These are phyloP conservation scores for Cynara cardunculus DNA, from an alignment of 129 eudicot species.

Conservation along the genomic window DNA sequence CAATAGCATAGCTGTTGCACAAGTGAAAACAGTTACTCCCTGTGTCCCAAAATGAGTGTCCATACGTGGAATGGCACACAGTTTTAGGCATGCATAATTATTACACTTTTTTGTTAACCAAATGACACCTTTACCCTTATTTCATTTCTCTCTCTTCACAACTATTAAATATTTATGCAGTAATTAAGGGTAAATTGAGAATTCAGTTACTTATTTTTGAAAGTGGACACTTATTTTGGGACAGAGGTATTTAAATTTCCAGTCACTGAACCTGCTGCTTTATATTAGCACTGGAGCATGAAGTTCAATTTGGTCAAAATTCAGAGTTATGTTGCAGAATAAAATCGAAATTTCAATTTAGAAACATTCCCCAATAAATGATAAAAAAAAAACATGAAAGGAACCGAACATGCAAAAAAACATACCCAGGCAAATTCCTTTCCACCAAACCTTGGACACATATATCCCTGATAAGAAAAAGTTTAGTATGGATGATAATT, in stretches of 20 bases:
- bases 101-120: too few relatives aligned
- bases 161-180: too few relatives aligned
- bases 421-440: constrained; percentile 90
- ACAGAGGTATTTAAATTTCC: too few relatives aligned
- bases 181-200: too few relatives aligned
- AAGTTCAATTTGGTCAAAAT: not conserved
- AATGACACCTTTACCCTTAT: too few relatives aligned
- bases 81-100: too few relatives aligned
- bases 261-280: too few relatives aligned
- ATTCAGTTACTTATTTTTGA: too few relatives aligned
- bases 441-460: constrained; percentile 95
- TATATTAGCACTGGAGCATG: not conserved
- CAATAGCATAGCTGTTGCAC: constrained; percentile 91
- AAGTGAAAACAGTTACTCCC: constrained; percentile 27
- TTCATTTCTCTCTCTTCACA: too few relatives aligned
- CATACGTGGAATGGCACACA: too few relatives aligned
- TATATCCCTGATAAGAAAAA: constrained; percentile 68
- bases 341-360: not conserved
- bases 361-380: not conserved
- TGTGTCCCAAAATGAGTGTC: too few relatives aligned
- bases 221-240: too few relatives aligned
- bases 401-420: not conserved
- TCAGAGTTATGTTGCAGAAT: not conserved
- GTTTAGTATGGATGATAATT: not conserved
- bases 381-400: not conserved